Evolutionary conservation across 2,329 filamentous ascomycete genomes (phyloP).

Genomic region (Juglanconis sp.): DNA sequence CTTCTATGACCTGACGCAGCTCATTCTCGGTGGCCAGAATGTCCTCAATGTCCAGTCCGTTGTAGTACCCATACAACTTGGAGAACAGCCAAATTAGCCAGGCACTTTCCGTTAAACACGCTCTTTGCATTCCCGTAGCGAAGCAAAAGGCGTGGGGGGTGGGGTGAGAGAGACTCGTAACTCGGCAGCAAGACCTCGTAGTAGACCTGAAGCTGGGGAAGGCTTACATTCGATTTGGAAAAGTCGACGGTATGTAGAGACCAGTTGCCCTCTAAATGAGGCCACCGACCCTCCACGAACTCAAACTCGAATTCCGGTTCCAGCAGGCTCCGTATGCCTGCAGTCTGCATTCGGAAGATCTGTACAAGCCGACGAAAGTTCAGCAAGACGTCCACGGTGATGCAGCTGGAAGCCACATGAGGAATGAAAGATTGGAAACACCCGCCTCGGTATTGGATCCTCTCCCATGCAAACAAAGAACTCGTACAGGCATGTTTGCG

Average conservation of each 20-base stretch:
- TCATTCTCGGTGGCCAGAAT: constrained; percentile 17
- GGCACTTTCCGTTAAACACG: neutral
- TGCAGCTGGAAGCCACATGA: neutral
- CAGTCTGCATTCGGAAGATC: constrained; percentile 17
- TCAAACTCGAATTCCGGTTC: constrained; percentile 17
- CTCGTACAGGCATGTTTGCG: constrained; percentile 9
- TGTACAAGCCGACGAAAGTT: constrained; percentile 3
- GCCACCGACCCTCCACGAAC: constrained; percentile 17
- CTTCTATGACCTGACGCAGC: constrained; percentile 15
- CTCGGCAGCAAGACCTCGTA: neutral
- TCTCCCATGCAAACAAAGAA: constrained; percentile 12
- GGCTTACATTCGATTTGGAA: constrained; percentile 15
- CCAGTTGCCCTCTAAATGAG: constrained; percentile 16
- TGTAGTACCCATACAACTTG: constrained; percentile 15
- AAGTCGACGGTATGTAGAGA: constrained; percentile 16
- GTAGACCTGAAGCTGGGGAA: neutral
- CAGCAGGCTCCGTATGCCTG: constrained; percentile 13
- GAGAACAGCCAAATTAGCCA: neutral
- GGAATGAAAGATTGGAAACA: neutral
- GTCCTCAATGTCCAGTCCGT: constrained; percentile 13
- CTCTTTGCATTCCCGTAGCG: neutral
- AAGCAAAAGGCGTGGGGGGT: neutral
- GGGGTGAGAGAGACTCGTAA: neutral
- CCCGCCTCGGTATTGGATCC: constrained; percentile 13
- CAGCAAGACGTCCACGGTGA: neutral